phyloP scores from a whole-genome alignment of 129 eudicot genomes.

The Smallanthus sonchifolius region DNA sequence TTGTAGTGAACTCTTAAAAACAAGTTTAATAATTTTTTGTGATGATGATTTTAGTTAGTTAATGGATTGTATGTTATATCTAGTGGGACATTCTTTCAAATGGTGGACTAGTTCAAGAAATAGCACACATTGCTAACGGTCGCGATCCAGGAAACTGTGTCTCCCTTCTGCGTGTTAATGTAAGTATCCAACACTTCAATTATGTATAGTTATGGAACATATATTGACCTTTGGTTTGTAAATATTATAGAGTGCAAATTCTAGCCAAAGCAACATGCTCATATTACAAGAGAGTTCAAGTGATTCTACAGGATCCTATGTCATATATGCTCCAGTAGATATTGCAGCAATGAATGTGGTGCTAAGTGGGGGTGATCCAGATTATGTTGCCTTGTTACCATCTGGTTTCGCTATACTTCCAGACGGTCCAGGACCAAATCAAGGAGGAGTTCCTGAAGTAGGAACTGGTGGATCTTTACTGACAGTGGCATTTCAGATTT shows the following conservation, averaged over 20 bases:
- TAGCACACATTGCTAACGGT: constrained; percentile 99
- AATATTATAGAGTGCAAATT: constrained; percentile 69
- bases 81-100: constrained; percentile 99
- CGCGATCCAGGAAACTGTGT: constrained; percentile 96
- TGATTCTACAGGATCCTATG: constrained; percentile 88
- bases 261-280: constrained; percentile 98
- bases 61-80: constrained; percentile 1
- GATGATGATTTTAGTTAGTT: background rate
- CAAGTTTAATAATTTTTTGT: background rate
- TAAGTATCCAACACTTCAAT: constrained; percentile 27
- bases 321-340: constrained; percentile 93
- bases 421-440: constrained; percentile 61
- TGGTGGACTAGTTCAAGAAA: constrained; percentile 97
- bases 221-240: background rate
- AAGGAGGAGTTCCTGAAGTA: constrained; percentile 45
- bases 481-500: constrained; percentile 79
- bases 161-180: constrained; percentile 87
- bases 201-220: background rate
- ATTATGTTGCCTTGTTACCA: constrained; percentile 89
- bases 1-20: background rate
- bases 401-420: constrained; percentile 98
- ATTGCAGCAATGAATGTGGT: constrained; percentile 95
- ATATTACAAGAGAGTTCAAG: constrained; percentile 96
- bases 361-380: constrained; percentile 89
- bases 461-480: constrained; percentile 85